Evolutionary conservation across 805 yeast genomes (phyloP), one percentile per base, ranked within the genome.

Genomic region (Ogataea thermomethanolica): DNA sequence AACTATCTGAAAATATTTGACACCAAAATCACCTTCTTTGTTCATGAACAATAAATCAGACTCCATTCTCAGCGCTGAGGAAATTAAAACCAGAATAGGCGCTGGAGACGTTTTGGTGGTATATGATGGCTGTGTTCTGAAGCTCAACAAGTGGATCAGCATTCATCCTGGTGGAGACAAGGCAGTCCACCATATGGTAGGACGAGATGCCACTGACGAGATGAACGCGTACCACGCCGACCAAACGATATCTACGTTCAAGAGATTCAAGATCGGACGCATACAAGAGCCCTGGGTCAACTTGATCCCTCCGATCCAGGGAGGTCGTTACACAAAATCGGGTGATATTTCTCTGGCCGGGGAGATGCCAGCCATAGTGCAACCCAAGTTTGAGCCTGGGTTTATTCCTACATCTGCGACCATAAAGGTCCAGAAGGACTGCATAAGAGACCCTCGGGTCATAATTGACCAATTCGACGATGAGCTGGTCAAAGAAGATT

Each of bases 111-210:
- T 78, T 17, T 73, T 88, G 22, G 86, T 87, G 28, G 81, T 88
- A 3, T 82, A 77, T 55, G 67, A 80, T 26, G 64, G 71, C 33
- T 44, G 63, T 14, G 95, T 84, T 5, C 66, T 88, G 29, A 74
- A 78, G 49, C 66, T 89, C 43, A 80, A 87, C 39, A 48, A 62
- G 7, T 88, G 95, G 96, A 60, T 88, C 25, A 68, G 67, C 20
- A 68, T 53, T 36, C 96, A 88, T 60, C 96, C 96, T 0, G 96
- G 96, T 11, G 96, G 96, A 5, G 90, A 82, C 44, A 84, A 78
- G 54, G 90, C 95, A 2, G 80, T 89, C 6, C 69, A 69, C 51
- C 96, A 89, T 61, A 71, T 88, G 82, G 76, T 88, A 3, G 96
- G 96, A 2, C 66, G 91, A 41, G 95, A 88, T 62, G 95, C 95